phyloP scores from a whole-genome alignment of 345 rosid species.

The Arabidopsis suecica region DNA sequence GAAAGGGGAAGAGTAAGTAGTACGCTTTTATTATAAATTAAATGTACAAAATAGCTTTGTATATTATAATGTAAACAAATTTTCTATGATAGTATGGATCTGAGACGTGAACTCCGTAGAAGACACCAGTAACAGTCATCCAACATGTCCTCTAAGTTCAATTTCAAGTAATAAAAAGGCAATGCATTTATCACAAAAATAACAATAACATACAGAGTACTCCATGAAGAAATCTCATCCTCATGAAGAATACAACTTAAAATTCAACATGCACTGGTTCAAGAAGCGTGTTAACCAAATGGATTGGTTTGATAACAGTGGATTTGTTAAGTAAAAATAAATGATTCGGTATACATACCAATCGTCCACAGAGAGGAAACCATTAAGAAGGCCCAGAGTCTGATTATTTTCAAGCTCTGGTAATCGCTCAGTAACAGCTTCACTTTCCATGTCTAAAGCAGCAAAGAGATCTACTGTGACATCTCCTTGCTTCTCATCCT shows the following conservation, averaged over 20 bases:
- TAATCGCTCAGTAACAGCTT: constrained; percentile 78
- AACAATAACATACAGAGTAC: constrained; percentile 8
- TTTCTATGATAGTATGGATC: background rate
- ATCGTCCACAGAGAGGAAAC: constrained; percentile 95
- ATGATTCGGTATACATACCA: constrained; percentile 59
- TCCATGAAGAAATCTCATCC: constrained; percentile 20
- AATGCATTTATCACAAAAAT: constrained; percentile 7
- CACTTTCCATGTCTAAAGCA: constrained; percentile 91
- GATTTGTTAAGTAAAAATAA: constrained; percentile 20
- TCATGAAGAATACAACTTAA: constrained; percentile 23
- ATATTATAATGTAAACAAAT: constrained; percentile 9
- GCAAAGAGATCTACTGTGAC: constrained; percentile 88
- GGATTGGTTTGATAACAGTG: constrained; percentile 23
- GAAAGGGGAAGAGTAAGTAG: constrained; percentile 20
- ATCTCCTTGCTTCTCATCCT: constrained; percentile 98
- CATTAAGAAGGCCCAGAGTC: constrained; percentile 87
- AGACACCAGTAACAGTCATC: constrained; percentile 27
- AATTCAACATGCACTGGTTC: constrained; percentile 24
- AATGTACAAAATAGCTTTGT: constrained; percentile 21
- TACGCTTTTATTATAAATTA: background rate
- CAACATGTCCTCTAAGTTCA: constrained; percentile 16
- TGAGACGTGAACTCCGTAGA: constrained; percentile 5
- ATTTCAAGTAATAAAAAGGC: constrained; percentile 15
- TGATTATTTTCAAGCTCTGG: constrained; percentile 88
- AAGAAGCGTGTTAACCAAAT: constrained; percentile 23